Evolutionary conservation across 2,329 filamentous ascomycete genomes (phyloP).

Genomic region (Aspergillus neoniger): DNA sequence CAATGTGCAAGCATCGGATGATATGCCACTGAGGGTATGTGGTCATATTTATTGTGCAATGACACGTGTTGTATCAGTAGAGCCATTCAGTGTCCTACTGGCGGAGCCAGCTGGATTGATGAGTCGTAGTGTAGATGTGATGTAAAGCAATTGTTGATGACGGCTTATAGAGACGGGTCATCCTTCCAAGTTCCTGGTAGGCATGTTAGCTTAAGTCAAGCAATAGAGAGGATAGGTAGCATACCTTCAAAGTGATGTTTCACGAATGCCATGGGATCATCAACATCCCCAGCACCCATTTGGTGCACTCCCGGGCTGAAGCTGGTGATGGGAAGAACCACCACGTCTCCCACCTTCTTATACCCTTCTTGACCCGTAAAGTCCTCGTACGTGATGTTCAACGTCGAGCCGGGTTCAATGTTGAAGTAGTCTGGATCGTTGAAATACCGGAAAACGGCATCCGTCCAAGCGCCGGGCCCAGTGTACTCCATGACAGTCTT

Average conservation of each 20-base stretch:
- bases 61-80: neutral
- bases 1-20: neutral
- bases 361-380: conserved; percentile 84
- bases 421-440: conserved; percentile 90
- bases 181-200: conserved; percentile 41
- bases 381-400: conserved; percentile 78
- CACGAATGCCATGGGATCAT: conserved; percentile 96
- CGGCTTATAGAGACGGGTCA: conserved; percentile 33
- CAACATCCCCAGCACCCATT: conserved; percentile 84
- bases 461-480: conserved; percentile 92
- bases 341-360: conserved; percentile 89
- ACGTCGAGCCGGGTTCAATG: conserved; percentile 64
- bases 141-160: neutral
- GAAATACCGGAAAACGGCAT: conserved; percentile 87
- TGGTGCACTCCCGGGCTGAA: conserved; percentile 94
- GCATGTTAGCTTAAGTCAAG: conserved; percentile 23
- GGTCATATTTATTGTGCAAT: neutral
- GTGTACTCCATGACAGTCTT: conserved; percentile 90
- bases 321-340: conserved; percentile 92
- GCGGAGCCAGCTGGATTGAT: too few relatives aligned
- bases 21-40: neutral
- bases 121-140: too few relatives aligned
- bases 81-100: neutral
- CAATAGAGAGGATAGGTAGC: too few relatives aligned
- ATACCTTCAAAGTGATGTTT: conserved; percentile 97